These are phyloP conservation scores for Plasmodium reichenowi DNA, from an alignment of 169 alveolate genomes.

Conservation along the genomic window DNA sequence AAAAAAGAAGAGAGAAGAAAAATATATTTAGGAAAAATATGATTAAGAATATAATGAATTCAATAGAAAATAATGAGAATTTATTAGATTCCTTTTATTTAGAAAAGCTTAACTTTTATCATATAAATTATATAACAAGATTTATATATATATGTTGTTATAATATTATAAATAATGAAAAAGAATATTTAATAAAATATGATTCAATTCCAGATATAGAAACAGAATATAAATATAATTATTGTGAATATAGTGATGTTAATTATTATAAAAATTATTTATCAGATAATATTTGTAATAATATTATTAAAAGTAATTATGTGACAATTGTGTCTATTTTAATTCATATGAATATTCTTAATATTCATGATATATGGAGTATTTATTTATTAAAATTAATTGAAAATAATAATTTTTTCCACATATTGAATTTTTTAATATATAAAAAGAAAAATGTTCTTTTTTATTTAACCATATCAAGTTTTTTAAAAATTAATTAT, in stretches of 20 bases:
- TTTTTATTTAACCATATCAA: constrained; percentile 36
- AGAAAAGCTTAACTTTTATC: constrained; percentile 13
- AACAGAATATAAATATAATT: constrained; percentile 5
- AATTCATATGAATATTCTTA: constrained; percentile 38
- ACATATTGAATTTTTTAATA: constrained; percentile 26
- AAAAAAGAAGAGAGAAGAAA: not conserved
- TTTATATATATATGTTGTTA: constrained; percentile 29
- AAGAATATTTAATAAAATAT: constrained; percentile 20
- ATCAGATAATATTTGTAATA: not conserved
- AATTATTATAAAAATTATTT: constrained; percentile 14
- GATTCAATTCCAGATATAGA: constrained; percentile 17
- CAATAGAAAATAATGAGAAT: constrained; percentile 3
- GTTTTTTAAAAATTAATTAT: constrained; percentile 27
- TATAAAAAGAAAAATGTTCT: constrained; percentile 28
- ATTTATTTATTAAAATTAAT: not conserved
- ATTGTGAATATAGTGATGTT: constrained; percentile 31
- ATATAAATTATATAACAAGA: not conserved
- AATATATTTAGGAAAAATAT: not conserved
- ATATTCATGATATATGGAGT: constrained; percentile 49
- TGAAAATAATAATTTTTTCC: constrained; percentile 30
- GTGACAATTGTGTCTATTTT: constrained; percentile 10
- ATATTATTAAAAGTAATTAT: constrained; percentile 11
- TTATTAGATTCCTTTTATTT: not conserved
- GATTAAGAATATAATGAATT: not conserved
- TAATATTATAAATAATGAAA: constrained; percentile 26